phyloP scores from a whole-genome alignment of 345 rosid species.

The Mallotus nudiflorus region DNA sequence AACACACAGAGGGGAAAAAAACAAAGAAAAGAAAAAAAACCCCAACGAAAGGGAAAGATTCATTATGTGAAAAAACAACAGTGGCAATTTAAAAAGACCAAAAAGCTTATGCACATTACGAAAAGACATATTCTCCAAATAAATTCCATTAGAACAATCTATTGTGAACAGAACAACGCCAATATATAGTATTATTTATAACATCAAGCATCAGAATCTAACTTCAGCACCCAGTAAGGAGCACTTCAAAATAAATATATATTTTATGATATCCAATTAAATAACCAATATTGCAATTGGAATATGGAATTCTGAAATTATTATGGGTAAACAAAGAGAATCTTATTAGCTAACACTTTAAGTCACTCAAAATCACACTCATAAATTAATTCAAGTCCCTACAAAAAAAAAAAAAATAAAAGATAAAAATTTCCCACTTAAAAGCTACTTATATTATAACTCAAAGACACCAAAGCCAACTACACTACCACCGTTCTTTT shows the following conservation, averaged over 20 bases:
- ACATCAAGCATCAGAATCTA: constrained; percentile 58
- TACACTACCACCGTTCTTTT: constrained; percentile 21
- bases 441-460: constrained; percentile 11
- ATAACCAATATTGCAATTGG: constrained; percentile 18
- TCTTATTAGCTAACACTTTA: constrained; percentile 33
- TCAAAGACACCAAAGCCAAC: constrained; percentile 15
- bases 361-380: constrained; percentile 33
- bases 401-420: too few species aligned
- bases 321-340: constrained; percentile 37
- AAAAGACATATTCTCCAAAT: constrained; percentile 47
- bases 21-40: constrained; percentile 33
- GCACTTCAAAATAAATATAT: constrained; percentile 28
- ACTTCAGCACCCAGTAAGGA: constrained; percentile 23
- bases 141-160: constrained; percentile 44
- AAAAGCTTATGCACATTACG: constrained; percentile 13
- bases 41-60: constrained; percentile 36
- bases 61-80: constrained; percentile 57
- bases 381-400: constrained; percentile 18
- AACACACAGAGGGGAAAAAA: constrained; percentile 9
- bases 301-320: constrained; percentile 8
- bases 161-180: constrained; percentile 39
- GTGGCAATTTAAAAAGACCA: constrained; percentile 31
- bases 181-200: constrained; percentile 41
- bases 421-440: too few species aligned
- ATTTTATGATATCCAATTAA: background rate